These are phyloP conservation scores for Saccharomycopsis sp. DNA, from an alignment of 805 yeast species.

Conservation along the genomic window DNA sequence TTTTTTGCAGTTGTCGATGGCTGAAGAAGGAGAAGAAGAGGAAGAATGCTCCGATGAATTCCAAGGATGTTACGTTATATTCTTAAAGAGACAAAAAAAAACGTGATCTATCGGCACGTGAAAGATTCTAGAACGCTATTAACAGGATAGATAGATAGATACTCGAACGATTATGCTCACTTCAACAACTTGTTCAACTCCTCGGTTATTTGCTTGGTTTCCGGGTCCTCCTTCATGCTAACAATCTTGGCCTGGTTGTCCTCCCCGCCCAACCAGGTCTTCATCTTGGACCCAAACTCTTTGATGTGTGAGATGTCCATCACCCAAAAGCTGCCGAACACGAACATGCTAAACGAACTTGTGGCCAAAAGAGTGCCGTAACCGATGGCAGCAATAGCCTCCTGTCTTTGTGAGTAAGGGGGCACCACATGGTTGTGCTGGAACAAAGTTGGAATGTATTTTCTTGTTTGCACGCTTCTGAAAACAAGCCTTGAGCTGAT, in stretches of 20 bases:
- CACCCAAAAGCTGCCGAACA: slow-evolving; percentile 73
- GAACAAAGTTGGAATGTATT: slow-evolving; percentile 63
- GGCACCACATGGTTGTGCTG: slow-evolving; percentile 86
- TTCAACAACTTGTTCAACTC: slow-evolving; percentile 42
- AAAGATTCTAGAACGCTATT: too few relatives aligned
- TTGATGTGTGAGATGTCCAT: slow-evolving; percentile 57
- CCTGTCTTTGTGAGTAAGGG: slow-evolving; percentile 66
- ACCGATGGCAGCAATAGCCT: slow-evolving; percentile 78
- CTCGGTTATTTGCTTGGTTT: slow-evolving; percentile 47
- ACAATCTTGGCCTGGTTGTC: slow-evolving; percentile 41
- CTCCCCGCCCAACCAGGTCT: slow-evolving; percentile 57
- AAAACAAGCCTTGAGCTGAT: slow-evolving; percentile 66
- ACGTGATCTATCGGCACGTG: background rate
- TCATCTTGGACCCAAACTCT: slow-evolving; percentile 68
- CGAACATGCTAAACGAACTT: slow-evolving; percentile 60
- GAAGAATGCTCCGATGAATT: too few relatives aligned
- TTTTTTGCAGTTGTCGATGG: too few relatives aligned
- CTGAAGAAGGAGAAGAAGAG: too few relatives aligned
- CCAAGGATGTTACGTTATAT: too few relatives aligned
- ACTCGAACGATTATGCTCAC: slow-evolving; percentile 28
- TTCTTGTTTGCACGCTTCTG: slow-evolving; percentile 62
- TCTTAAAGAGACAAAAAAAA: too few relatives aligned
- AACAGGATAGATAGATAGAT: too few relatives aligned
- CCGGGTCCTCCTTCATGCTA: slow-evolving; percentile 47
- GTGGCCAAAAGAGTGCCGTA: slow-evolving; percentile 72